Conservation (phyloP, 257 asterid genomes). For the Verbena officinalis region DNA sequence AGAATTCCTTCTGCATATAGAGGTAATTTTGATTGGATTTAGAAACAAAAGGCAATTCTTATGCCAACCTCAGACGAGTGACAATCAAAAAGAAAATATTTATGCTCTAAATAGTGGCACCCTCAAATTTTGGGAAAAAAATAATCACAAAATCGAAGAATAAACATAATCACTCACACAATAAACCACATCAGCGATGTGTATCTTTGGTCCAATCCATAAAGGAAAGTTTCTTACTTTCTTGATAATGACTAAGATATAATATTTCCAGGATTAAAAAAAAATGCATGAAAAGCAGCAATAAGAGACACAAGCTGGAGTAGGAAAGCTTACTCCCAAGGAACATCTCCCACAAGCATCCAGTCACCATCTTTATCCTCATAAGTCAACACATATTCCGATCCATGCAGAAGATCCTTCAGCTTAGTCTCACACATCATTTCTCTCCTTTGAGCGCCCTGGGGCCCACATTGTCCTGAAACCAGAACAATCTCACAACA, state of each 20-base stretch:
- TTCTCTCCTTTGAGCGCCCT: slow-evolving; percentile 60
- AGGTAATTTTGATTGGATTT: too few species aligned
- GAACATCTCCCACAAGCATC: slow-evolving; percentile 87
- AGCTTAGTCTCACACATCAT: slow-evolving; percentile 64
- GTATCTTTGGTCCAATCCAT: not conserved
- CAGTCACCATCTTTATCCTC: slow-evolving; percentile 82
- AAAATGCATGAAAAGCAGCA: not conserved
- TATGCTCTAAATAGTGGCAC: too few species aligned
- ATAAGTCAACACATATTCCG: slow-evolving; percentile 72
- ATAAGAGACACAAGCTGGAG: not conserved
- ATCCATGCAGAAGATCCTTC: slow-evolving; percentile 65
- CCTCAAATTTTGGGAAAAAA: too few species aligned
- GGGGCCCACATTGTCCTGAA: slow-evolving; percentile 67
- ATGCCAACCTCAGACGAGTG: not conserved
- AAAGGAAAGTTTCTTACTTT: not conserved
- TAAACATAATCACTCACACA: too few species aligned
- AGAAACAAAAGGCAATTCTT: not conserved
- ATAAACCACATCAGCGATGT: not conserved
- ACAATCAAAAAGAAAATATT: too few species aligned
- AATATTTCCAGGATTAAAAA: not conserved
- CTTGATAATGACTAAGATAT: not conserved
- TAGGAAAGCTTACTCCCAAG: slow-evolving; percentile 64
- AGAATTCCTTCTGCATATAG: too few species aligned
- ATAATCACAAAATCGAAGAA: too few species aligned
- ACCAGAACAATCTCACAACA: not conserved